Percentiles rank a stretch among this genome's conserved stretches.
These are phyloP conservation scores for Lactifluus piperatus DNA, from an alignment of 768 basidiomycete genomes.

Conservation along the genomic window DNA sequence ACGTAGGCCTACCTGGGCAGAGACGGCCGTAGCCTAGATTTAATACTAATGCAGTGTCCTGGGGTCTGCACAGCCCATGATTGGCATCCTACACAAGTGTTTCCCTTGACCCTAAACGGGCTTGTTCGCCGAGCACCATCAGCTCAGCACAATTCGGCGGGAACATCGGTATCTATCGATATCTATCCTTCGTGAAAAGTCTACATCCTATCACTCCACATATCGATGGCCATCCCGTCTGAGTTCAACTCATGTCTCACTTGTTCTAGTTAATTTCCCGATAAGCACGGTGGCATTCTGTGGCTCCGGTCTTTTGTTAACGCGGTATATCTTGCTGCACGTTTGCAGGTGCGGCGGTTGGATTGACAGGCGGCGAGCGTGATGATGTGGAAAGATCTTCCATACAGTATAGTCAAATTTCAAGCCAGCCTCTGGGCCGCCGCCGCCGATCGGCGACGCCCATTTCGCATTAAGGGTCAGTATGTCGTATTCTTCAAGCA, in stretches of 20 bases:
- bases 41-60: not conserved
- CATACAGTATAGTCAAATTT: not conserved
- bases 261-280: not conserved
- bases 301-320: not conserved
- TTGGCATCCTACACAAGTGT: not conserved
- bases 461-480: not conserved
- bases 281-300: not conserved
- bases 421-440: too few relatives aligned
- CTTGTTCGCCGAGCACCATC: not conserved
- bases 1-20: not conserved
- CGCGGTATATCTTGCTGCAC: not conserved
- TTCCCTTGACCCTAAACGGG: not conserved
- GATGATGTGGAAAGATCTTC: not conserved
- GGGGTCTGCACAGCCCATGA: not conserved
- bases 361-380: not conserved
- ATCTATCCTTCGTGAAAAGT: not conserved
- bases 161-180: too few relatives aligned
- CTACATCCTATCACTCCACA: not conserved
- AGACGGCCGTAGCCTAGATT: not conserved
- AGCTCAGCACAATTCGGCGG: not conserved
- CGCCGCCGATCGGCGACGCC: too few relatives aligned
- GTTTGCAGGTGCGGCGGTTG: not conserved
- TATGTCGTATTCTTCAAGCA: not conserved
- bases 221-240: not conserved
- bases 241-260: not conserved